phyloP scores from a whole-genome alignment of 129 eudicot genomes.

The Solidago caesia region DNA sequence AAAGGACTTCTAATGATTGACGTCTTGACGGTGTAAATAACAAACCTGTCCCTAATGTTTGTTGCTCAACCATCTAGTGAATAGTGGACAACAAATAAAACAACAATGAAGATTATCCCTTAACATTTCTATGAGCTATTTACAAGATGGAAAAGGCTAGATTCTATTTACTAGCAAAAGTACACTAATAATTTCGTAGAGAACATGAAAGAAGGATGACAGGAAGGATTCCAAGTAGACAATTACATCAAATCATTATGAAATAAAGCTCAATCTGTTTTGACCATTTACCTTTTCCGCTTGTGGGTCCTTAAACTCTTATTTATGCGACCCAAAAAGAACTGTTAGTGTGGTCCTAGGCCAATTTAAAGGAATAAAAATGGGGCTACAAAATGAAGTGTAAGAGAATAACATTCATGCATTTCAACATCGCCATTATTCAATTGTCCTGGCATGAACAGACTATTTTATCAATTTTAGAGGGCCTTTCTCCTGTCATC shows the following conservation, averaged over 20 bases:
- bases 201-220: neutral
- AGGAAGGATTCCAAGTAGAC: no score
- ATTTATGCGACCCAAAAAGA: neutral
- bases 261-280: constrained; percentile 1
- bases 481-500: constrained; percentile 1
- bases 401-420: neutral
- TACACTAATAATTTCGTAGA: neutral
- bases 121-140: no score
- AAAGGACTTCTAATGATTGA: no score
- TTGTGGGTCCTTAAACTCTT: constrained; percentile 1
- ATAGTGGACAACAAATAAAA: neutral
- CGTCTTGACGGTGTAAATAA: neutral
- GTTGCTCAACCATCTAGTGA: neutral
- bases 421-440: neutral
- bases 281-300: constrained; percentile 14
- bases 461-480: neutral
- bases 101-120: no score
- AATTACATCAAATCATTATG: neutral
- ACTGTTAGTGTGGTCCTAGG: neutral
- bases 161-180: neutral
- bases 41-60: neutral
- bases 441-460: neutral
- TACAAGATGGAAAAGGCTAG: neutral
- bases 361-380: constrained; percentile 9
- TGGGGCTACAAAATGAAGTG: neutral